Evolutionary conservation across 345 rosid genomes (phyloP).

Genomic region (Heritiera fomes): DNA sequence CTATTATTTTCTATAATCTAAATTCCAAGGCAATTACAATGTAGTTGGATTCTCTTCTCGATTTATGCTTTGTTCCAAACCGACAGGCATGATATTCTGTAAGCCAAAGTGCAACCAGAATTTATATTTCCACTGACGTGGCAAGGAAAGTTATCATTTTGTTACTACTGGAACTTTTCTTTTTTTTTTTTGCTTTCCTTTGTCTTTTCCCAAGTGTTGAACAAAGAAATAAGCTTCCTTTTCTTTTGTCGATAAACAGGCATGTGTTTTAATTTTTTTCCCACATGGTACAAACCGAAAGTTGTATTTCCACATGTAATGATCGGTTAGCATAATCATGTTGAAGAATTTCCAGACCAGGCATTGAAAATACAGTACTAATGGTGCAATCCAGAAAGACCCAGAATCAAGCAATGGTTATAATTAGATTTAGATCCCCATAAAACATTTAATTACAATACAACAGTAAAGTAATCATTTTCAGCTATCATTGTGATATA

Average conservation of each 20-base stretch:
- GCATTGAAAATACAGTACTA: neutral
- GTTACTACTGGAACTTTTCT: neutral
- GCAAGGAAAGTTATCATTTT: too few species aligned
- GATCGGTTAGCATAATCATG: neutral
- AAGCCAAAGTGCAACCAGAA: neutral
- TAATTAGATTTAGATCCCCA: neutral
- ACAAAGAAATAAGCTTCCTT: neutral
- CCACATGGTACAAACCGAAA: conserved; percentile 2
- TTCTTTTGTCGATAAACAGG: conserved; percentile 8
- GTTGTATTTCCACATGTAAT: neutral
- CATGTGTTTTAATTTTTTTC: neutral
- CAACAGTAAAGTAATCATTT: neutral
- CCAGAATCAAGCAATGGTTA: conserved; percentile 6
- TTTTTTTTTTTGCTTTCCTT: neutral
- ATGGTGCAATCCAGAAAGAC: neutral
- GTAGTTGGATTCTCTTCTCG: neutral
- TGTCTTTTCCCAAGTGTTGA: neutral
- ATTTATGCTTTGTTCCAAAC: conserved; percentile 8
- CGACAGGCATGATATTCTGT: neutral
- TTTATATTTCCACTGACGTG: too few species aligned
- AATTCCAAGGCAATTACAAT: neutral
- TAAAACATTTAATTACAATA: neutral
- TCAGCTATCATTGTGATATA: neutral
- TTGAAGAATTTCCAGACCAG: neutral
- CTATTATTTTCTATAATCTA: neutral